A percentile compares a stretch with the other conserved stretches of the same genome.
Evolutionary conservation across 139 green algal genomes (phyloP).

Genomic region (Edaphochlamys debaryana): DNA sequence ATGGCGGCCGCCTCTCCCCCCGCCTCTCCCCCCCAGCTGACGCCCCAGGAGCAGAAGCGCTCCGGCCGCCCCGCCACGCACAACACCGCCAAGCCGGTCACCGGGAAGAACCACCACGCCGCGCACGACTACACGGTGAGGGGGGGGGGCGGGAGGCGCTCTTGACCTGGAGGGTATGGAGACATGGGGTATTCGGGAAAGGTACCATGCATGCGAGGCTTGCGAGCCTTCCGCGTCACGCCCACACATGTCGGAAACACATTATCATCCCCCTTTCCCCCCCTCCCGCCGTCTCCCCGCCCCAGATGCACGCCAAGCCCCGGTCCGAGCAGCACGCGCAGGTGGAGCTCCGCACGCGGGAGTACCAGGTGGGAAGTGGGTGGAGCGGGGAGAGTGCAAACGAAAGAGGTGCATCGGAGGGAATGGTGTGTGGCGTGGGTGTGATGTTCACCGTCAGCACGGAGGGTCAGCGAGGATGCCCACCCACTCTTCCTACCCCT

Average conservation of each 20-base stretch:
- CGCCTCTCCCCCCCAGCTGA: slow-evolving; percentile 19
- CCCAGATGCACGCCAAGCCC: neutral
- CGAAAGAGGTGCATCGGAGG: too few relatives aligned
- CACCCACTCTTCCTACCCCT: neutral
- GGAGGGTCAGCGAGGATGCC: too few relatives aligned
- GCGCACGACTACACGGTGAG: slow-evolving; percentile 43
- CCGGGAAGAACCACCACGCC: slow-evolving; percentile 31
- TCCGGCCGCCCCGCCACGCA: slow-evolving; percentile 42
- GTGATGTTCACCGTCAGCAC: too few relatives aligned
- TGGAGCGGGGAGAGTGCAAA: neutral
- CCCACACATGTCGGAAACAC: neutral
- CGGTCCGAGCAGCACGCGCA: neutral
- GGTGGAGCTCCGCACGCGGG: slow-evolving; percentile 12
- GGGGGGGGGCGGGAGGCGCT: neutral
- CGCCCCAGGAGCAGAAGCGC: slow-evolving; percentile 40
- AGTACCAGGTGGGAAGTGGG: neutral
- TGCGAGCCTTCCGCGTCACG: neutral
- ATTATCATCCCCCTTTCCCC: neutral
- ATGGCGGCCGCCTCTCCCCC: neutral
- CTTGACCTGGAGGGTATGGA: neutral
- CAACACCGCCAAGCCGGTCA: slow-evolving; percentile 35
- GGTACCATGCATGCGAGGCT: neutral
- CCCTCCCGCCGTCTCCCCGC: too few relatives aligned
- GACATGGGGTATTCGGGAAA: too few relatives aligned
- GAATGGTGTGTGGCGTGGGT: too few relatives aligned